These are phyloP conservation scores for Bacidia rubella DNA, from an alignment of 495 filamentous ascomycete species.

Conservation along the genomic window DNA sequence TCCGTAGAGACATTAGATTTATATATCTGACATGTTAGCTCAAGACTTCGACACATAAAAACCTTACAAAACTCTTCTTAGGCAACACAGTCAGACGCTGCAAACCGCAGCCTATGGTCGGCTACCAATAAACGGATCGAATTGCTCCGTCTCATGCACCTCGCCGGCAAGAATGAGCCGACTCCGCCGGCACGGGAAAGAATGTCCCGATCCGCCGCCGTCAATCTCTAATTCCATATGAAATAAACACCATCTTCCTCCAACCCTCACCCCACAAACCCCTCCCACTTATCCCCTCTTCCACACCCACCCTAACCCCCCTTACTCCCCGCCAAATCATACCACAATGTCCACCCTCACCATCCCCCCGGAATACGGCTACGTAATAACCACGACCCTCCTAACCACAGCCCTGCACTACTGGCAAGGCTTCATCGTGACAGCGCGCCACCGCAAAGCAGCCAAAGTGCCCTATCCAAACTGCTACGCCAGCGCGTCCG, in stretches of 20 bases:
- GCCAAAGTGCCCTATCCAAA: conserved; percentile 50
- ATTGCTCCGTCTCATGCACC: no score
- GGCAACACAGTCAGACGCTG: no score
- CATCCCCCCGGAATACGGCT: conserved; percentile 21
- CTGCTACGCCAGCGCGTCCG: conserved; percentile 47
- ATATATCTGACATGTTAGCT: no score
- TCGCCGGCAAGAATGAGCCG: no score
- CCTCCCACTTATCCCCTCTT: no score
- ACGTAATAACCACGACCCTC: conserved; percentile 46
- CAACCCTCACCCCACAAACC: background rate
- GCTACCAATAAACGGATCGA: no score
- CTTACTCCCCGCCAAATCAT: background rate
- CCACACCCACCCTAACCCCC: background rate
- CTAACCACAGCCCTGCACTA: conserved; percentile 39
- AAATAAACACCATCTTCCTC: background rate
- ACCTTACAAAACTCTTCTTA: no score
- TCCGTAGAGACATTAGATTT: no score
- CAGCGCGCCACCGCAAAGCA: conserved; percentile 32
- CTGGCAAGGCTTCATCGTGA: conserved; percentile 34
- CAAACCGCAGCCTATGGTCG: no score
- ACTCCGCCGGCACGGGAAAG: no score
- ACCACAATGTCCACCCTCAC: background rate
- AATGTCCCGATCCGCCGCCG: no score
- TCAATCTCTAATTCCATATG: background rate
- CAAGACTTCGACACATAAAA: no score